phyloP scores from a whole-genome alignment of 345 rosid genomes.

The Corymbia maculata region DNA sequence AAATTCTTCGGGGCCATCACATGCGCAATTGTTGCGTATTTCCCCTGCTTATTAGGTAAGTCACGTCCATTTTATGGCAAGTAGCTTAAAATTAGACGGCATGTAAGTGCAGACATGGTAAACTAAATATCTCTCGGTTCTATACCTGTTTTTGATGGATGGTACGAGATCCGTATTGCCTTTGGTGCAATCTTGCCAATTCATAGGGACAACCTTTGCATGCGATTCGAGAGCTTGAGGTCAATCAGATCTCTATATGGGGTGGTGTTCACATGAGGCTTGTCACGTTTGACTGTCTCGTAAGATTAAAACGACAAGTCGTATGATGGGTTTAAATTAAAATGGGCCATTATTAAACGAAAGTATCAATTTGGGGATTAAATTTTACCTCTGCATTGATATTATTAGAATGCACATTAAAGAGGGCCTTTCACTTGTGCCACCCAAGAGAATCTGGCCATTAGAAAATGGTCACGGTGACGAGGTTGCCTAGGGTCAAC shows the following conservation, averaged over 20 bases:
- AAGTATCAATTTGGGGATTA: background rate
- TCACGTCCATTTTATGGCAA: background rate
- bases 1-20: background rate
- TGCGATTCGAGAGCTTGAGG: accelerated
- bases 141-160: background rate
- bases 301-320: background rate
- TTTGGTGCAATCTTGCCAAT: background rate
- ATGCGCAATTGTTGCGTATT: background rate
- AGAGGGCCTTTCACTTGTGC: background rate
- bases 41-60: background rate
- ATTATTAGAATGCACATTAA: background rate
- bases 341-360: background rate
- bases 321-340: accelerated
- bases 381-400: background rate
- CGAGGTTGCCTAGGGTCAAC: background rate
- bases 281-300: accelerated
- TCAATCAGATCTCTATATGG: background rate
- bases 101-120: background rate
- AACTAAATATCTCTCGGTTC: background rate
- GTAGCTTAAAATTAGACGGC: background rate
- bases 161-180: too few species aligned
- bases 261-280: background rate
- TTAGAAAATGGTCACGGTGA: background rate
- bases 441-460: background rate
- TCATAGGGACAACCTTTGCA: background rate